phyloP scores from a whole-genome alignment of 192 early-diverging fungal genomes.

The Backusella psychrophila region DNA sequence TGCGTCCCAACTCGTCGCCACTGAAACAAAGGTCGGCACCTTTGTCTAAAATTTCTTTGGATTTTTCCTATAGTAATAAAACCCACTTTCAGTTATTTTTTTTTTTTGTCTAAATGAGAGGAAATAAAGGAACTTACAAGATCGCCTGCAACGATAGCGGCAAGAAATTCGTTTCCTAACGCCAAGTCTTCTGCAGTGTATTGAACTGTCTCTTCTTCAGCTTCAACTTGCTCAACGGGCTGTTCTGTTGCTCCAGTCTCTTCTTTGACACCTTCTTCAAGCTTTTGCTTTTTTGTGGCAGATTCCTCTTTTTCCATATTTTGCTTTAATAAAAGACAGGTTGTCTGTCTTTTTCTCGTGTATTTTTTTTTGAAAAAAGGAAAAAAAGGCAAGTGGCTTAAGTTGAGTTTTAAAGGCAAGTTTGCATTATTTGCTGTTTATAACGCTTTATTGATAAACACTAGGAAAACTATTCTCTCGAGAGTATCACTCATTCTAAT shows the following conservation, averaged over 20 bases:
- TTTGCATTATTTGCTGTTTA: not conserved
- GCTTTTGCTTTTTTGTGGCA: slow-evolving; percentile 4
- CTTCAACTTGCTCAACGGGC: not conserved
- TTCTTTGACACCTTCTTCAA: not conserved
- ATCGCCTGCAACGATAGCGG: slow-evolving; percentile 24
- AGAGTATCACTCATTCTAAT: not conserved
- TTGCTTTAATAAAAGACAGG: not conserved
- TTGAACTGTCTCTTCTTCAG: slow-evolving; percentile 12
- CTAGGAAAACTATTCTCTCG: not conserved
- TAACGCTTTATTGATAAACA: not conserved
- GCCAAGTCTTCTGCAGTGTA: slow-evolving; percentile 33
- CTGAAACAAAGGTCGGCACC: slow-evolving; percentile 56
- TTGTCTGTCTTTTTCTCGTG: not conserved
- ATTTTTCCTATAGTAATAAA: slow-evolving; percentile 26
- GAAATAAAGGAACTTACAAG: slow-evolving; percentile 9
- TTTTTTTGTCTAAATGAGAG: not conserved
- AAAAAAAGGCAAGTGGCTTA: slow-evolving; percentile 2
- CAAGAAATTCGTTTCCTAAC: slow-evolving; percentile 25
- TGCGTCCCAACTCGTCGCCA: slow-evolving; percentile 54
- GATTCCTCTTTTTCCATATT: slow-evolving; percentile 6
- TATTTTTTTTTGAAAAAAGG: not conserved
- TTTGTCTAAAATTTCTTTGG: slow-evolving; percentile 42
- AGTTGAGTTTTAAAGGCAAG: not conserved
- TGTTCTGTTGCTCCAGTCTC: not conserved
- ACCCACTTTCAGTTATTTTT: too few species aligned